Evolutionary conservation across 495 filamentous ascomycete genomes (phyloP), one percentile per base, ranked within the genome.

Genomic region (Xylaria palmicola): DNA sequence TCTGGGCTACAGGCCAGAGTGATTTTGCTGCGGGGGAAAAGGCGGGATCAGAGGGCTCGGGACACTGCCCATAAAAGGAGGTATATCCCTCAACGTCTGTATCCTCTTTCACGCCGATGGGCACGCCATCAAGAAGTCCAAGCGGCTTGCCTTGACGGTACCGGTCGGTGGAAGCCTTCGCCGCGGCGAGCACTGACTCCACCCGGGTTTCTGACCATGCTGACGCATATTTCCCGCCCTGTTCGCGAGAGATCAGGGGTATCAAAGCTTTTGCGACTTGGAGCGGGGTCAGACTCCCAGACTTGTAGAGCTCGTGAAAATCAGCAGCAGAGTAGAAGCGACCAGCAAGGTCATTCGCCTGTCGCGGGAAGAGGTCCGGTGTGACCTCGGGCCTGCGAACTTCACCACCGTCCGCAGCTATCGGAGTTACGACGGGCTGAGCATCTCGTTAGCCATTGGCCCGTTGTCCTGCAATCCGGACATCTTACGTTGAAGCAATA

Each of bases 101-200:
- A 67, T 97, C 92, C 72, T 96, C 93, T 74, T 92, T 97, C 48
- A 96, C 85, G 1, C 88, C 90, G 44, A 96, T 84, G 0, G 92
- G 92, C 13, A 97, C 82, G 6, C 93, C 93, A 62, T 97, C 93
- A 6, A 97, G 76, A 0, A 89, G 72, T 2, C 88, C 80, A 0
- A 90, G 72, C 13, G 87, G 76, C 48, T 76, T 79, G 0, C 88
- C 88, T 12, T 81, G 77, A 56, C 83, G 81, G 65, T 89, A 96
- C 22, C 92, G 77, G 62, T 80, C 71, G 1, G 90, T 88, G 1
- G 90, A 92, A 8, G 82, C 88, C 63, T 80, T 78, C 1, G 92
- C 92, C 4, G 89, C 89, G 7, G 78, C 79, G 6, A 84, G 77
- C 1, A 90, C 85, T 29, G 80, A 70, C 3, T 90, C 85, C 13